phyloP scores from a whole-genome alignment of 768 basidiomycete species.

The Paxillus ammoniavirescens region DNA sequence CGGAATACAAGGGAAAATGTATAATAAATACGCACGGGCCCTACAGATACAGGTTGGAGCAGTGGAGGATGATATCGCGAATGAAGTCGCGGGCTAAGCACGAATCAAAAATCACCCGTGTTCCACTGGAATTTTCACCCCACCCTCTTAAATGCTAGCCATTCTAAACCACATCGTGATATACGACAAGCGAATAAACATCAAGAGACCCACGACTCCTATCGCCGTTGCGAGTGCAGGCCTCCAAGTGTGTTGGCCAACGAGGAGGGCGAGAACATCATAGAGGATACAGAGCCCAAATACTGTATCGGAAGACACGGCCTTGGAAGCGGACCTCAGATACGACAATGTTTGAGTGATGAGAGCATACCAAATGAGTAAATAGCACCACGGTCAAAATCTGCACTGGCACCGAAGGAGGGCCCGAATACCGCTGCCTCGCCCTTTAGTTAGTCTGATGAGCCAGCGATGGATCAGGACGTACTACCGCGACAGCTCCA shows the following conservation, averaged over 20 bases:
- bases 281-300: conserved; percentile 1
- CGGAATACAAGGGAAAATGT: neutral
- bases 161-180: neutral
- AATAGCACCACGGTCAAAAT: neutral
- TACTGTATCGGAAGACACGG: neutral
- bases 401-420: neutral
- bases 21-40: neutral
- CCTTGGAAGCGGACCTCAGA: neutral
- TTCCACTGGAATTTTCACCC: neutral
- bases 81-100: neutral
- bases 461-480: neutral
- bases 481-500: neutral
- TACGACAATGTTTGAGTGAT: neutral
- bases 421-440: neutral
- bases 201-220: neutral
- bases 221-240: neutral
- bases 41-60: neutral
- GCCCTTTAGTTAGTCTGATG: neutral
- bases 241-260: neutral
- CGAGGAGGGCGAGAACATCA: neutral
- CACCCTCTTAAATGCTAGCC: neutral
- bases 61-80: neutral
- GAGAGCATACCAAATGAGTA: neutral
- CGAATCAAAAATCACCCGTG: neutral
- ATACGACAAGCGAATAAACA: neutral